Conservation (phyloP, 2,329 filamentous ascomycete genomes). For the Neonectria sp. region DNA sequence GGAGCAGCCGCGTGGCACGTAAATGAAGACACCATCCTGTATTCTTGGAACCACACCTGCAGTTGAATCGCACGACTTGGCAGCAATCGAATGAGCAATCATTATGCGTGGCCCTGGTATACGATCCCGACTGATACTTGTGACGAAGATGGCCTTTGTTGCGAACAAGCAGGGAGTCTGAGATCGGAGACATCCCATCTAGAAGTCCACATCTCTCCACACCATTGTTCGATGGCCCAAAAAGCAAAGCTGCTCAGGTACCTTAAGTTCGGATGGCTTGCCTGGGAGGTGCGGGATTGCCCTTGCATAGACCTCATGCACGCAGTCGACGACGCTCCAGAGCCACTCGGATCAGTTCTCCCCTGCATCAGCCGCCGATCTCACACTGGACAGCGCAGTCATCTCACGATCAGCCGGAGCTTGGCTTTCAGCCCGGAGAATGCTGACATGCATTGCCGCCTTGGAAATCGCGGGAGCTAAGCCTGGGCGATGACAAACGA, state of each 20-base stretch:
- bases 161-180: neutral
- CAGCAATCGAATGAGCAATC: neutral
- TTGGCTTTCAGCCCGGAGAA: neutral
- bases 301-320: neutral
- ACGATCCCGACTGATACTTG: neutral
- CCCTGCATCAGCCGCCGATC: neutral
- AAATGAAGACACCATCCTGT: conserved; percentile 11
- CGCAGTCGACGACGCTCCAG: neutral
- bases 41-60: conserved; percentile 9
- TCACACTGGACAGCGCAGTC: neutral
- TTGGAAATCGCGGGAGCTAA: conserved; percentile 1
- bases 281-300: neutral
- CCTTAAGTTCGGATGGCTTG: neutral
- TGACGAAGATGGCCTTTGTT: neutral
- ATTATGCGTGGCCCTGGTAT: neutral
- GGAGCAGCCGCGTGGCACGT: conserved; percentile 8
- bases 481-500: neutral
- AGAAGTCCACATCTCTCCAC: neutral
- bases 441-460: neutral
- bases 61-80: neutral
- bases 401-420: neutral
- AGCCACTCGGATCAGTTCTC: neutral
- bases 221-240: neutral
- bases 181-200: neutral
- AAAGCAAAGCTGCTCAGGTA: neutral